Base-by-base conservation (phyloP, 306 rosid species). In the Corylus avellana region DNA sequence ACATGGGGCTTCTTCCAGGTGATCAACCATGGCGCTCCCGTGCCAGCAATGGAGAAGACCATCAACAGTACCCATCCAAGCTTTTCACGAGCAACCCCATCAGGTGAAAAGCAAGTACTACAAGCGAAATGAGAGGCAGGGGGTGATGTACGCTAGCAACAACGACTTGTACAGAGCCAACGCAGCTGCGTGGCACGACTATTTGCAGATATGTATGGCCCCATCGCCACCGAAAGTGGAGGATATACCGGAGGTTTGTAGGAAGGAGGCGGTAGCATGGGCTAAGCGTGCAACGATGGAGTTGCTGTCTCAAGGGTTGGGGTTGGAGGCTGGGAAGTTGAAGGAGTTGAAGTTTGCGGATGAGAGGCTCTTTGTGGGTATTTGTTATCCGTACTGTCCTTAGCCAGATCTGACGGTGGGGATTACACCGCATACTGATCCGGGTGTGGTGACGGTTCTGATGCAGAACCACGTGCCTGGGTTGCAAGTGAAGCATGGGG, bases 1-100 rank as follows among this genome's bases (percentile, higher is more conserved):
- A 76, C 78, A 2, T 85, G 86, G 86, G 91, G 91, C 7, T 88
- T 88, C 80, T 84, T 88, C 84, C 91, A 83, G 72, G 82, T 84
- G 29, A 84, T 84, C 79, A 86, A 88, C 85, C 89, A 85, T 42
- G 83, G 78, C 27, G 61, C 81, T 0, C 83, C 80, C 3, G 37
- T 27, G 35, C 63, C 83, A 1, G 39, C 75, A 12, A 53, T 84
- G 4, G 68, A 79, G 29, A 20, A 81, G 10, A 84, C 84, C 35
- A 57, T 84, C 37, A 39, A 73, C 2, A 68, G 22, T 22, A 22
- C 82, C 82, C 39, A 63, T 88, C 14, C 76, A 81, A 73, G 83
- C 78, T 1, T 88, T 88, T 35, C 89, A 88, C 70, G 76, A 85
- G 20, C 88, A 37, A 29, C 85, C 89, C 1, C 73, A 56, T 1